Conservation (phyloP, 768 basidiomycete genomes). For the Cystofilobasidium capitatum region DNA sequence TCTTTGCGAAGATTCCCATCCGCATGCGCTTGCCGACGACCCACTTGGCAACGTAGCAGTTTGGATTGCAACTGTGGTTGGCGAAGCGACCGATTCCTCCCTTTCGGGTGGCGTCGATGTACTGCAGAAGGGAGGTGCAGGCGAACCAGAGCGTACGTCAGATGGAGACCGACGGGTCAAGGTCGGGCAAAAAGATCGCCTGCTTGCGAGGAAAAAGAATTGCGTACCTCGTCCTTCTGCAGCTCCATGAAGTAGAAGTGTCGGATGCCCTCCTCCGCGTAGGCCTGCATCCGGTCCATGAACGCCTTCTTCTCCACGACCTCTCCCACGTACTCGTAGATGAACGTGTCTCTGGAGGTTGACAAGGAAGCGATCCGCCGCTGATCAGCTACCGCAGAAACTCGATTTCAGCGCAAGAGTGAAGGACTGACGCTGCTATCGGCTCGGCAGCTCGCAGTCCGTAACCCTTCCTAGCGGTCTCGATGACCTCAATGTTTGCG, state of each 20-base stretch:
- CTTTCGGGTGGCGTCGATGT: conserved; percentile 93
- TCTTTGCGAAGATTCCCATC: conserved; percentile 96
- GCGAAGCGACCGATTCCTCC: conserved; percentile 95
- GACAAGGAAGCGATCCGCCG: conserved; percentile 3
- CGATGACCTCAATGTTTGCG: conserved; percentile 75
- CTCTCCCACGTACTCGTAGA: conserved; percentile 97
- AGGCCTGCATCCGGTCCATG: conserved; percentile 85
- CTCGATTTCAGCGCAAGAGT: neutral
- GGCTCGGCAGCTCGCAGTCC: conserved; percentile 65
- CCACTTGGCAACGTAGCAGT: conserved; percentile 98
- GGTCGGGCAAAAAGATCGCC: neutral
- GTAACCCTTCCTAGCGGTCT: conserved; percentile 91
- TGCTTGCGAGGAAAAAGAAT: neutral
- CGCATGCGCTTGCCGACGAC: conserved; percentile 77
- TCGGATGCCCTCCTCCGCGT: conserved; percentile 80
- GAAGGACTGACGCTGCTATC: conserved; percentile 41
- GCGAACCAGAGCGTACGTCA: neutral
- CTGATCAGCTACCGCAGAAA: conserved; percentile 13
- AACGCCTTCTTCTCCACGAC: conserved; percentile 81
- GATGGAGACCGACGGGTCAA: neutral
- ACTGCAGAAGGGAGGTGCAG: conserved; percentile 47
- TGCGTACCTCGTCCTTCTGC: conserved; percentile 83
- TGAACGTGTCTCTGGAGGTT: conserved; percentile 68
- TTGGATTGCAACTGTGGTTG: conserved; percentile 95
- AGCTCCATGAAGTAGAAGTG: conserved; percentile 99